Conservation (phyloP, 352 stramenopile species). For the Bremia lactucae region DNA sequence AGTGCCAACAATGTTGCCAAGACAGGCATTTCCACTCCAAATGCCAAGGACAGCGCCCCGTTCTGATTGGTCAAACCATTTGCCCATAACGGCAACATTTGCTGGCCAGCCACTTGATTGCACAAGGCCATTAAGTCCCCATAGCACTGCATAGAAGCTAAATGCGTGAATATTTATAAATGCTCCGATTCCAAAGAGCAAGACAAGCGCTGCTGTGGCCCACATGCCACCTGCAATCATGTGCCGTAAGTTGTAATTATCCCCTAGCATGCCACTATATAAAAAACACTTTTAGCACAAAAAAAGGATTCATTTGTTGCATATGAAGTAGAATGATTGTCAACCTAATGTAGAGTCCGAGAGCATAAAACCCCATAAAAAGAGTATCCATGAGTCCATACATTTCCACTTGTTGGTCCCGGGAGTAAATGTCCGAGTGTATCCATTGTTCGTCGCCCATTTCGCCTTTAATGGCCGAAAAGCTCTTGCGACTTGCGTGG, state of each 20-base stretch:
- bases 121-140: conserved; percentile 69
- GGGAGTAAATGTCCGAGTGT: conserved; percentile 41
- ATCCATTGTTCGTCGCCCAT: conserved; percentile 76
- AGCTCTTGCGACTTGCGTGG: conserved; percentile 67
- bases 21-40: conserved; percentile 95
- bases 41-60: conserved; percentile 86
- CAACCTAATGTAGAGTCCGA: conserved; percentile 60
- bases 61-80: conserved; percentile 84
- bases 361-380: conserved; percentile 71
- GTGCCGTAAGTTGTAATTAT: conserved; percentile 53
- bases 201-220: conserved; percentile 41
- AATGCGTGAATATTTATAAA: conserved; percentile 53
- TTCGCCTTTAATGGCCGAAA: conserved; percentile 75
- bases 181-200: conserved; percentile 52
- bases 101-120: conserved; percentile 71
- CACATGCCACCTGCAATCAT: conserved; percentile 69
- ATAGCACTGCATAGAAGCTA: conserved; percentile 58
- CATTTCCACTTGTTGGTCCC: conserved; percentile 65
- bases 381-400: conserved; percentile 72
- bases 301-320: not conserved
- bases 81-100: conserved; percentile 83
- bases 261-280: conserved; percentile 49
- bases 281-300: not conserved
- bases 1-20: conserved; percentile 92
- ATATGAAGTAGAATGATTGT: no score